These are phyloP conservation scores for Athelia psychrophila DNA, from an alignment of 1,284 basidiomycete species.

Conservation along the genomic window DNA sequence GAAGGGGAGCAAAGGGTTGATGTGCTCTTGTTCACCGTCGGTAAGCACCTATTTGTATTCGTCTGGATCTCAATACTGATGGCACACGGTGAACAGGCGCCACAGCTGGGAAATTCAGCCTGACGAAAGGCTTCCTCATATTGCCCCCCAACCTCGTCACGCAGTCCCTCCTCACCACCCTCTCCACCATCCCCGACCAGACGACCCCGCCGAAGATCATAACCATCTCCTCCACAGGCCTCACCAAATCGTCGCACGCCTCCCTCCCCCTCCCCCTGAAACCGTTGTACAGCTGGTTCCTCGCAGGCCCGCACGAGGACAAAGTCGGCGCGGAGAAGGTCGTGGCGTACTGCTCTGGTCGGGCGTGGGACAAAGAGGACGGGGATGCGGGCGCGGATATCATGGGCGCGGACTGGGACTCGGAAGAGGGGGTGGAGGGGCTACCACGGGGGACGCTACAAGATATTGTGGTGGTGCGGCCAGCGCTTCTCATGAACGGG, in stretches of 20 bases:
- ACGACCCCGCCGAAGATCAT: constrained; percentile 54
- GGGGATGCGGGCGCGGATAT: constrained; percentile 35
- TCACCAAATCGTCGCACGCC: constrained; percentile 40
- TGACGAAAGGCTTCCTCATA: constrained; percentile 43
- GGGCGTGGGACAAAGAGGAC: constrained; percentile 40
- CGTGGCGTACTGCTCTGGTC: constrained; percentile 41
- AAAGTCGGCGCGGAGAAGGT: constrained; percentile 54
- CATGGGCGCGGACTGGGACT: constrained; percentile 38
- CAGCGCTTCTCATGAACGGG: constrained; percentile 57
- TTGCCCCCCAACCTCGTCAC: constrained; percentile 50
- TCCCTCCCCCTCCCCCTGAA: constrained; percentile 47
- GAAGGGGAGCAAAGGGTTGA: constrained; percentile 29
- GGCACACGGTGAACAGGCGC: constrained; percentile 37
- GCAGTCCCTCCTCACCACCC: constrained; percentile 42
- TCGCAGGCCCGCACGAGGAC: constrained; percentile 48
- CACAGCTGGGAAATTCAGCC: constrained; percentile 33
- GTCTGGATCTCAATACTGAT: background rate
- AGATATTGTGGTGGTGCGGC: constrained; percentile 48
- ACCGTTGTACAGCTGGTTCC: constrained; percentile 41
- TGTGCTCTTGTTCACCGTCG: constrained; percentile 48
- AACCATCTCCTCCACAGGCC: constrained; percentile 48
- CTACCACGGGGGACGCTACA: constrained; percentile 42
- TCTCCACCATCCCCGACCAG: constrained; percentile 42
- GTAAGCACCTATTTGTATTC: constrained; percentile 26
- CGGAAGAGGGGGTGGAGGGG: no score